Evolutionary conservation across 176 grass and related monocot genomes (phyloP).

Genomic region (Echinochloa phyllopogon): DNA sequence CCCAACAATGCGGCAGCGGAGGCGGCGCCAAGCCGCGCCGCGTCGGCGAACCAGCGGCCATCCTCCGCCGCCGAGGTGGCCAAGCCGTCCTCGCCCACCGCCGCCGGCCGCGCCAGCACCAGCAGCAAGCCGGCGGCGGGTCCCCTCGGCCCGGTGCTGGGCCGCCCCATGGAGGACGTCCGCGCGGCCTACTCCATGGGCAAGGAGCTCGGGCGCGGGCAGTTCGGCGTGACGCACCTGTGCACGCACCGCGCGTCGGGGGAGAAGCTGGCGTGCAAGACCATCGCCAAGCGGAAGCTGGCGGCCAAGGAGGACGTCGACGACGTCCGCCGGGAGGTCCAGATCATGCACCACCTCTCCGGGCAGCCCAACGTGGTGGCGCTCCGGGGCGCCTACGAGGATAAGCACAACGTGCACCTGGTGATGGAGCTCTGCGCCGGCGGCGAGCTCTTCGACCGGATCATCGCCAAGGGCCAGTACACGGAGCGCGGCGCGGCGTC

Average conservation of each 20-base stretch:
- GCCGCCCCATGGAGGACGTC: constrained; percentile 75
- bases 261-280: constrained; percentile 83
- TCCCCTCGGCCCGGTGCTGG: constrained; percentile 63
- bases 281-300: constrained; percentile 83
- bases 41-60: neutral
- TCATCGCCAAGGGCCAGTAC: constrained; percentile 78
- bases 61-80: neutral
- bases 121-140: constrained; percentile 34
- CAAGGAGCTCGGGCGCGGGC: constrained; percentile 85
- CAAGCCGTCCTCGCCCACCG: neutral
- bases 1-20: neutral
- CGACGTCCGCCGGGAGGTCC: constrained; percentile 73
- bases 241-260: constrained; percentile 69
- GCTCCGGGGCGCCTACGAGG: constrained; percentile 34
- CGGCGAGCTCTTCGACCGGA: constrained; percentile 90
- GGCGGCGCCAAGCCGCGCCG: no score
- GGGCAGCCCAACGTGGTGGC: constrained; percentile 71
- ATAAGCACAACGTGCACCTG: constrained; percentile 31
- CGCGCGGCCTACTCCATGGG: constrained; percentile 57
- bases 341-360: constrained; percentile 87
- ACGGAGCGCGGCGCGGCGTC: constrained; percentile 70
- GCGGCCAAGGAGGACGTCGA: constrained; percentile 61
- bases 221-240: constrained; percentile 92
- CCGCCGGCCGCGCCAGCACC: constrained; percentile 13
- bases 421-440: constrained; percentile 94